Conservation (phyloP, 2,329 filamentous ascomycete species). For the Exophiala xenobiotica region DNA sequence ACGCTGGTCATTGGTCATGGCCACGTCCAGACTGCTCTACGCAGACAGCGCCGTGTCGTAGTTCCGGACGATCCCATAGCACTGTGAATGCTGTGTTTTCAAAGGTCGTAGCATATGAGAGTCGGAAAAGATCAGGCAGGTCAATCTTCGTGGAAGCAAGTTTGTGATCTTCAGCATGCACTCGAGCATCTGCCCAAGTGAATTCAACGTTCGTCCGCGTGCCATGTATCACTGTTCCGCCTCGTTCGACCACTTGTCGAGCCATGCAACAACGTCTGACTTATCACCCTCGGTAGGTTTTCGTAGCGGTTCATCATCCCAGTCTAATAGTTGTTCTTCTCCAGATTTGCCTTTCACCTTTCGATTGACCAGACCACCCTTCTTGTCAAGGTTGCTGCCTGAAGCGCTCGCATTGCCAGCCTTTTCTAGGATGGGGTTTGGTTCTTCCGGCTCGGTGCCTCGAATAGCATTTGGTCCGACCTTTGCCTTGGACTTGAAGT, state of each 20-base stretch:
- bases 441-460: slow-evolving; percentile 14
- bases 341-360: slow-evolving; percentile 30
- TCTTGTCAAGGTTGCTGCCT: slow-evolving; percentile 15
- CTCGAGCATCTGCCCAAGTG: not conserved
- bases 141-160: too few species aligned
- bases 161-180: not conserved
- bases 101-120: too few species aligned
- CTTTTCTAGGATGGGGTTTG: slow-evolving; percentile 14
- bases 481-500: slow-evolving; percentile 24
- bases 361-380: slow-evolving; percentile 22
- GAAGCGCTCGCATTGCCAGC: slow-evolving; percentile 10
- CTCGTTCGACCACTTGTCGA: slow-evolving; percentile 29
- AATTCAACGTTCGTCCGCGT: not conserved
- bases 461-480: slow-evolving; percentile 28
- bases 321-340: slow-evolving; percentile 29
- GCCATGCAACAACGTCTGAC: slow-evolving; percentile 28
- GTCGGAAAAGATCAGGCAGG: too few species aligned
- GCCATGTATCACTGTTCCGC: not conserved
- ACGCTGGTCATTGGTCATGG: too few species aligned
- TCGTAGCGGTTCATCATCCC: slow-evolving; percentile 29
- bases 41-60: too few species aligned
- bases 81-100: too few species aligned
- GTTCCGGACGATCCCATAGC: too few species aligned
- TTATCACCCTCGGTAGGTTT: slow-evolving; percentile 20
- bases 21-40: too few species aligned